A percentile compares a stretch with the other conserved stretches of the same genome.
phyloP scores from a whole-genome alignment of 2,329 filamentous ascomycete genomes.

The Sporothrix mexicana region DNA sequence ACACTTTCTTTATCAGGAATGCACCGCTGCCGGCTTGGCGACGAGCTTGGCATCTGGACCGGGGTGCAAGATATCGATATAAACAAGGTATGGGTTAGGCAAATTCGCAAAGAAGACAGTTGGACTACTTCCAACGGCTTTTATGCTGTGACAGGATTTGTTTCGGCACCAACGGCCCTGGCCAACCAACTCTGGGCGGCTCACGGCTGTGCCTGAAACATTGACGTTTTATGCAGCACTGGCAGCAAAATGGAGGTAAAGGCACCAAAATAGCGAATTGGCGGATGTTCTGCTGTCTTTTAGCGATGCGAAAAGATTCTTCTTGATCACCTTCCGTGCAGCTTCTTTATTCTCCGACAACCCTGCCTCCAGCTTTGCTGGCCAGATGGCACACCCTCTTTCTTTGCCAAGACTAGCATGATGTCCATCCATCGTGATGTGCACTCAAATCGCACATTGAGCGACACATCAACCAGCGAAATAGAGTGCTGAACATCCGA shows the following conservation, averaged over 20 bases:
- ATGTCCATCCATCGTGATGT: not conserved
- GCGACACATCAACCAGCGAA: not conserved
- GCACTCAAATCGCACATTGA: conserved; percentile 9
- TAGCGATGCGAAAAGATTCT: not conserved
- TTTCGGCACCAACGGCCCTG: conserved; percentile 19
- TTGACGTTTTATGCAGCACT: not conserved
- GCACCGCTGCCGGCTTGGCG: conserved; percentile 23
- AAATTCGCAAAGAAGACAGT: not conserved
- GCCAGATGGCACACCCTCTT: not conserved
- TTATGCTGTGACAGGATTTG: conserved; percentile 4
- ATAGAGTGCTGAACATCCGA: not conserved
- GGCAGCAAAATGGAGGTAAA: not conserved
- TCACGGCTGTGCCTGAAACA: conserved; percentile 7
- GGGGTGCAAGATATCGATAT: not conserved
- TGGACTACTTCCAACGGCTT: too few relatives aligned
- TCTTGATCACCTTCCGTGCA: conserved; percentile 1
- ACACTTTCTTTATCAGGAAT: not conserved
- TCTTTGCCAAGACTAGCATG: conserved; percentile 8
- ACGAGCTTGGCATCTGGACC: conserved; percentile 16
- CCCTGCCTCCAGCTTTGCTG: not conserved
- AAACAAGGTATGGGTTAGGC: not conserved
- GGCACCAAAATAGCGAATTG: not conserved
- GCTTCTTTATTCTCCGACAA: conserved; percentile 16
- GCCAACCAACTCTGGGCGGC: not conserved
- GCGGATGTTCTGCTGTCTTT: too few relatives aligned